These are phyloP conservation scores for Linum lewisii DNA, from an alignment of 345 rosid species.

Conservation along the genomic window DNA sequence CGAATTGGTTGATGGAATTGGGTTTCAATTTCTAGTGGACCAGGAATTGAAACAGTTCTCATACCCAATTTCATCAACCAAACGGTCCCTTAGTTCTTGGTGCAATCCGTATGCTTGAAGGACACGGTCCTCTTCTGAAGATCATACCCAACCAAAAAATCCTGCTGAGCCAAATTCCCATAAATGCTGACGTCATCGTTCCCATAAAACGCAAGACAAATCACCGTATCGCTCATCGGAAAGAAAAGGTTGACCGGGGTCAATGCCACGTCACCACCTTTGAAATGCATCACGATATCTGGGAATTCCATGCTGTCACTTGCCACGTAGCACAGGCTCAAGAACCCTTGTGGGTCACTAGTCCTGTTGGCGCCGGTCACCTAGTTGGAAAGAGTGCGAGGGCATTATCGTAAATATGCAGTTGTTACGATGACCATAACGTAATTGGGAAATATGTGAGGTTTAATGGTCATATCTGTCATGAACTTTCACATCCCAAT, in stretches of 20 bases:
- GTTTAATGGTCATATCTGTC: too few species aligned
- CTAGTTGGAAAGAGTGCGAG: too few species aligned
- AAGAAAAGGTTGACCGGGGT: not conserved
- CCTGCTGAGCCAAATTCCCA: conserved; percentile 11
- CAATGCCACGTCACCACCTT: not conserved
- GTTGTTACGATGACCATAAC: too few species aligned
- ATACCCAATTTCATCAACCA: too few species aligned
- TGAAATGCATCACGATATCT: conserved; percentile 4
- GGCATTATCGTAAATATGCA: too few species aligned
- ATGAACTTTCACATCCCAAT: too few species aligned
- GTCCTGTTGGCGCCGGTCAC: not conserved
- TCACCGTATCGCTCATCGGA: not conserved
- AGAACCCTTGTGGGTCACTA: not conserved
- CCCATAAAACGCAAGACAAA: conserved; percentile 6
- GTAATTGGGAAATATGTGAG: too few species aligned
- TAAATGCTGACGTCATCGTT: not conserved
- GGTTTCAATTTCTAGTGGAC: too few species aligned
- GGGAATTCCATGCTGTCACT: too few species aligned
- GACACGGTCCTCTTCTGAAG: conserved; percentile 2
- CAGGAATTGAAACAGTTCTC: too few species aligned
- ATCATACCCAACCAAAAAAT: conserved; percentile 12
- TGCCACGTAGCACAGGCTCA: conserved; percentile 8
- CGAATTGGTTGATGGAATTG: too few species aligned
- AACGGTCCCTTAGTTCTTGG: not conserved
- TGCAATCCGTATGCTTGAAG: conserved; percentile 10